Evolutionary conservation across 1,139 yeast species (phyloP), one percentile per base, ranked within the genome.

Genomic region (Kluyveromyces marxianus): DNA sequence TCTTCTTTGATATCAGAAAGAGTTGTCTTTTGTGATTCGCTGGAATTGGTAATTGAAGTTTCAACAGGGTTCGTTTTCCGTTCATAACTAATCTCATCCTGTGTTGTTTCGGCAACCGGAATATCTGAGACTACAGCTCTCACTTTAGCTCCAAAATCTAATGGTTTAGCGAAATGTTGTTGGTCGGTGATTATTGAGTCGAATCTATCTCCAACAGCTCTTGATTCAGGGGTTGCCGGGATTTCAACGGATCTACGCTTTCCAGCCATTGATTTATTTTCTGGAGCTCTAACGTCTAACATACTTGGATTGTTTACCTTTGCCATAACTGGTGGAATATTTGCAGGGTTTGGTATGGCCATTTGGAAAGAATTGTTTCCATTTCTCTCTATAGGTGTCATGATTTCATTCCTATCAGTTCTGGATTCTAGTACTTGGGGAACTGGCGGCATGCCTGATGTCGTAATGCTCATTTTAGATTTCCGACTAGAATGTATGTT

Each of bases 241-340:
- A 21, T n/a, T 32, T n/a, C 34, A 7, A 32, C 5, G 14, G 14
- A 4, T 10, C 14, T 10, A 10, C 14, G n/a, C 7, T 8, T 4
- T 21, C 4, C 6, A 8, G 31, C n/a, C 4, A 21, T 26, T n/a
- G 29, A 25, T 3, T 6, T 27, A 10, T 10, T 40, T 10, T 26
- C 24, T 10, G 10, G 25, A 26, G 25, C 27, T 8, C 21, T 31
- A 2, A 40, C 37, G 21, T 40, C 34, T 8, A 40, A 10, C 25
- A 40, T 28, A 14, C 38, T 34, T 4, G 43, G 43, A 27, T 40
- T 40, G n/a, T 30, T 14, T 7, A 40, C 27, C 30, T 40, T 40
- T 8, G 32, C 24, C 26, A 34, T 26, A 10, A 33, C 31, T 7
- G 30, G 38, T 8, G 43, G 43, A 4, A 40, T 7, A 14, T 4